These are phyloP conservation scores for Alternaria sp. DNA, from an alignment of 2,329 filamentous ascomycete genomes.

Conservation along the genomic window DNA sequence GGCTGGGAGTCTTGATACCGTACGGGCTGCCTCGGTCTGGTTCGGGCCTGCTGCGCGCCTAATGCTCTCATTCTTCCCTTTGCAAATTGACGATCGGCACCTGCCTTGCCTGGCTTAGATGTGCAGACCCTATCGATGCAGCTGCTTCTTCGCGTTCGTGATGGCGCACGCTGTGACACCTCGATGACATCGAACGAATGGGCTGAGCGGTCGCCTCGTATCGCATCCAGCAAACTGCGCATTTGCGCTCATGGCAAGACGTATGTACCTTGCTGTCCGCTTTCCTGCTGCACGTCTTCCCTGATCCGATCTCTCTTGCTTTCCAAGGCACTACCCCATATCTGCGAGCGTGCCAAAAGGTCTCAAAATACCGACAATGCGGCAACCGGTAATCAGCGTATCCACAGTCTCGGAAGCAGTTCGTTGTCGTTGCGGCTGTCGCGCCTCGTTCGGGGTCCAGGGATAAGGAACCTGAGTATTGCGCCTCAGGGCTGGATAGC, in stretches of 20 bases:
- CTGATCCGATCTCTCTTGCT: background rate
- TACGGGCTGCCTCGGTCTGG: constrained; percentile 1
- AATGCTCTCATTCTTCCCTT: background rate
- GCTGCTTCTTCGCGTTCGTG: background rate
- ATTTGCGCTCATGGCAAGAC: background rate
- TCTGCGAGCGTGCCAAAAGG: background rate
- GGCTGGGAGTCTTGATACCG: background rate
- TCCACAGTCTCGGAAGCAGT: background rate
- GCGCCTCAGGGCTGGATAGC: background rate
- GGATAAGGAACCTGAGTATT: background rate
- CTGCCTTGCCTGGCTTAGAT: constrained; percentile 15
- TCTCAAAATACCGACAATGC: background rate
- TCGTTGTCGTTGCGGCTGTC: background rate
- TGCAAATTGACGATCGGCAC: constrained; percentile 8
- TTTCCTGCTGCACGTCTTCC: background rate
- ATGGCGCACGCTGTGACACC: background rate
- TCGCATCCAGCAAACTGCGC: background rate
- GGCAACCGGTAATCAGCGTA: background rate
- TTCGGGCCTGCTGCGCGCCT: constrained; percentile 2
- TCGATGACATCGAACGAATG: background rate
- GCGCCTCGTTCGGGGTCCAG: background rate
- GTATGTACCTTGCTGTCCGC: background rate
- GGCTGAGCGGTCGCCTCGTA: background rate
- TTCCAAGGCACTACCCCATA: background rate
- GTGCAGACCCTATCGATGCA: background rate